phyloP scores from a whole-genome alignment of 2,329 filamentous ascomycete genomes.

The Sclerotinia borealis region DNA sequence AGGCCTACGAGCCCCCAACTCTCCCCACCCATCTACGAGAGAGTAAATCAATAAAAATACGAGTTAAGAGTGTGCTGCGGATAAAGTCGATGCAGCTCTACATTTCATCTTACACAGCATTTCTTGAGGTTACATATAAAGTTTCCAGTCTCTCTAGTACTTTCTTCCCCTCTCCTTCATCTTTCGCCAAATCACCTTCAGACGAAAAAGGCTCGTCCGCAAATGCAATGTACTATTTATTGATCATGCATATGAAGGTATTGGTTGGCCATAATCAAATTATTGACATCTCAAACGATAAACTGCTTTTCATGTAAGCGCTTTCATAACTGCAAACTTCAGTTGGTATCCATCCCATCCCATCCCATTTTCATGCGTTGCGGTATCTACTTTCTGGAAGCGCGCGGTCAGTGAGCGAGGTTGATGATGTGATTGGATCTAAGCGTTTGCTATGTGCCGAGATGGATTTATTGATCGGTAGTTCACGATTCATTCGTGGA shows the following conservation, averaged over 20 bases:
- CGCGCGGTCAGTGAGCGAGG: not conserved
- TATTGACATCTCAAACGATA: slow-evolving; percentile 5
- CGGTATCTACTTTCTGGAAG: slow-evolving; percentile 2
- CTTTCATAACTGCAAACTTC: not conserved
- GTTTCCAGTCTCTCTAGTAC: too few relatives aligned
- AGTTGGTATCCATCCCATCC: not conserved
- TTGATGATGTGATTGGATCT: not conserved
- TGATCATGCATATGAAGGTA: too few relatives aligned
- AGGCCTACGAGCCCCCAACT: too few relatives aligned
- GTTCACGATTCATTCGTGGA: not conserved
- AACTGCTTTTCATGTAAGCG: not conserved
- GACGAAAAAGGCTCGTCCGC: too few relatives aligned
- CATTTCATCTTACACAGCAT: not conserved
- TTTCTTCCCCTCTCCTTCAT: not conserved
- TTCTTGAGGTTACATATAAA: too few relatives aligned
- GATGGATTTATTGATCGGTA: not conserved
- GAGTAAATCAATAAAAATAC: too few relatives aligned
- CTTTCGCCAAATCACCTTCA: not conserved
- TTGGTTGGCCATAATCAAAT: not conserved
- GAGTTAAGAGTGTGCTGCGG: too few relatives aligned
- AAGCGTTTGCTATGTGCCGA: not conserved
- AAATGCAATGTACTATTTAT: too few relatives aligned
- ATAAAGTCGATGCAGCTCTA: too few relatives aligned
- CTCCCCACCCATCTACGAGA: too few relatives aligned
- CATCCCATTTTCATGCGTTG: not conserved